Evolutionary conservation across 169 alveolate genomes (phyloP), one percentile per base, ranked within the genome.

Genomic region (Ichthyophthirius multifiliis): DNA sequence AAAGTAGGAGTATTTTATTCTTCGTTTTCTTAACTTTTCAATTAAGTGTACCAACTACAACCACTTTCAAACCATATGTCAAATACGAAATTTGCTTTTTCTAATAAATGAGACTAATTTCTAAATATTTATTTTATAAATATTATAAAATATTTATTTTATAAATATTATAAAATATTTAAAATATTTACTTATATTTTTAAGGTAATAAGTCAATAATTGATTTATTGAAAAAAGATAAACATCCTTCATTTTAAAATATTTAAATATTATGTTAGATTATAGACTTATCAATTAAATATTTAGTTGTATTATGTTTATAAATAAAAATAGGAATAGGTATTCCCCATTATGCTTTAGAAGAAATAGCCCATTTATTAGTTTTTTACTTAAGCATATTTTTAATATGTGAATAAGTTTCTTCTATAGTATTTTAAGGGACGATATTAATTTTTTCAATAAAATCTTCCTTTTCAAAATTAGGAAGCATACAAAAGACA

Each of bases 11-110:
- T 39, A 5, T 27, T 20, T 55, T 55, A 27, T 4, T 27, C 18
- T 55, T 16, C 12, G 23, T 55, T 15, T 0, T 55, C 71, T 20
- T 55, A n/a, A 27, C 71, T 55, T 55, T 55, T 55, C 6, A 55
- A 39, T 39, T 27, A 27, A 3, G 31, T 39, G 31, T 55, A 55
- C 71, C 71, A 55, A 27, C 71, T 55, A 39, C 71, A 55, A 4
- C 71, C 71, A 55, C 71, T 55, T 55, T 55, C 71, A n/a, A 55
- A 55, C 71, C 71, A 55, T 9, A 27, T 6, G 13, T 55, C 71
- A 55, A 55, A 55, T 1, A 23, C 18, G 18, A 55, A 55, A 27
- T 16, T 15, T 27, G 43, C 71, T 27, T 55, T 55, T 10, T 55
- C 71, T 55, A 55, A 23, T 23, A 27, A 0, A 6, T 4, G 43